Evolutionary conservation across 1,284 basidiomycete species (phyloP), one percentile per base, ranked within the genome.

Genomic region (Puccinia brachypodii): DNA sequence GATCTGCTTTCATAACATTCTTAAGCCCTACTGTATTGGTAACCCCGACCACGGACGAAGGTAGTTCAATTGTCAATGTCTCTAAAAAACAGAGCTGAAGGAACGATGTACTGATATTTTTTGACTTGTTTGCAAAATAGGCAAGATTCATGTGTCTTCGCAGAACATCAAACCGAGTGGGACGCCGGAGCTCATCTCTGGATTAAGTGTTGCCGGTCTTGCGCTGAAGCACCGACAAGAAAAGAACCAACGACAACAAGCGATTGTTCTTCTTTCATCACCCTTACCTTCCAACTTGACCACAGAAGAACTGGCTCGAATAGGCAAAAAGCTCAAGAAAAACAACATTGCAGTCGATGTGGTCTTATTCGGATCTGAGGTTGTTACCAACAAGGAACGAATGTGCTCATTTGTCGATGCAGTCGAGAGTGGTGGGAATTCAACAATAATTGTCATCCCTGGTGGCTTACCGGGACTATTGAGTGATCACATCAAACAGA

Each of bases 291-390:
- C 62, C 8, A 53, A 83, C 28, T 25, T 81, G 28, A 73, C 78
- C 22, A 44, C 19, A 22, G 91, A 92, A 84, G 89, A 89, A 82
- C 91, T 96, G 89, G 89, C 93, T 84, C 92, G 91, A 87, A 90
- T 99, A 22, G 96, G 95, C 31, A 98, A 96, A 89, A 96, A 95
- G 87, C 89, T 99, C 84, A 97, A 98, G 89, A 99, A 99, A 92
- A 99, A 98, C 88, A 99, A 98, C 85, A 95, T 99, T 58, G 93
- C 95, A 0, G 90, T 99, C 16, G 96, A 99, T 87, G 89, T 99
- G 82, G 89, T 98, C 56, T 91, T 90, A 22, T 98, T 90, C 85
- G 89, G 89, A 36, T 72, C 78, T 8, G 87, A 88, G 25, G 56
- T 74, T 0, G 87, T 87, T 78, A 86, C 86, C 64, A 87, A 88